Conservation (phyloP, 352 stramenopile genomes). For the Pythium aphanidermatum region DNA sequence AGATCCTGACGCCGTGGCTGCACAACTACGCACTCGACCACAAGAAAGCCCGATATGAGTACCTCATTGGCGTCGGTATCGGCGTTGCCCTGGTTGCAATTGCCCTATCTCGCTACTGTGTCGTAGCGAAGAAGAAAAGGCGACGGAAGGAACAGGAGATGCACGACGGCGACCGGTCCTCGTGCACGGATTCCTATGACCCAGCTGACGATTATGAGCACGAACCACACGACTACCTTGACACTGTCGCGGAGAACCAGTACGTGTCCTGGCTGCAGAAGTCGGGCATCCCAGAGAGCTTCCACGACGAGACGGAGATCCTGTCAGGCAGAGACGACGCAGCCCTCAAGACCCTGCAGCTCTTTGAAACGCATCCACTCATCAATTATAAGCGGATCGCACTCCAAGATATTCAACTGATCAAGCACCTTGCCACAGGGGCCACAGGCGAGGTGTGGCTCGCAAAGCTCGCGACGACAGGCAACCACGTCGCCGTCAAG, state of each 20-base stretch:
- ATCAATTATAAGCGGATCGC: constrained; percentile 46
- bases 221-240: constrained; percentile 17
- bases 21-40: constrained; percentile 56
- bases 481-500: constrained; percentile 52
- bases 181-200: constrained; percentile 2
- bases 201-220: neutral
- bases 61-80: constrained; percentile 4
- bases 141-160: neutral
- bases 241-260: constrained; percentile 18
- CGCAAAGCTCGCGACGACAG: constrained; percentile 25
- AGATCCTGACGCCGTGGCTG: constrained; percentile 45
- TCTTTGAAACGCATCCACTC: constrained; percentile 58
- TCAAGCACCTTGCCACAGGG: constrained; percentile 38
- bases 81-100: constrained; percentile 5
- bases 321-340: constrained; percentile 39
- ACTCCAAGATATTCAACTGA: constrained; percentile 41
- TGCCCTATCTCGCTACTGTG: neutral
- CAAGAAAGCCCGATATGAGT: constrained; percentile 3
- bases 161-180: neutral
- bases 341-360: constrained; percentile 44
- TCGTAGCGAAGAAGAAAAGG: constrained; percentile 7
- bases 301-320: constrained; percentile 14
- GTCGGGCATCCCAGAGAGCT: constrained; percentile 6
- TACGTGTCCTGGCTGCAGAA: constrained; percentile 17
- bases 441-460: constrained; percentile 73